phyloP scores from a whole-genome alignment of 148 eudicot species.

The Rhododendron griersonianum region DNA sequence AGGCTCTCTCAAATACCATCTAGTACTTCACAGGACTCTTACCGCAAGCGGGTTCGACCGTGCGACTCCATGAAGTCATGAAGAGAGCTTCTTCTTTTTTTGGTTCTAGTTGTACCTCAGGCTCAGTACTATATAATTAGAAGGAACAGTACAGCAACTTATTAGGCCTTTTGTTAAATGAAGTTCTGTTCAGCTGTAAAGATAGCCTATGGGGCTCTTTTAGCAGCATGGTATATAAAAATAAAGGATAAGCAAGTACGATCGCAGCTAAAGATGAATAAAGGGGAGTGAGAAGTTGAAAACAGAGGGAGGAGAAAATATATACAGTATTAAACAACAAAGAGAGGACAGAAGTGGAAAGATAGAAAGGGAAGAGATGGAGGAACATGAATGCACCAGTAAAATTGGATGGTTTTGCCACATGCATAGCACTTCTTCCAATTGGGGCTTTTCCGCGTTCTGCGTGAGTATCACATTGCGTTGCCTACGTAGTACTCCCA shows the following conservation, averaged over 20 bases:
- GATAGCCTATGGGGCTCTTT: background rate
- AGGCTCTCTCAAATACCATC: background rate
- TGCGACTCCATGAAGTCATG: background rate
- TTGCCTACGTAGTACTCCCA: too few species aligned
- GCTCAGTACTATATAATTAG: background rate
- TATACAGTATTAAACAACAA: background rate
- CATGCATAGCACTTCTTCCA: background rate
- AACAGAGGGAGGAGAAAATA: background rate
- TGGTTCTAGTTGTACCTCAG: too few species aligned
- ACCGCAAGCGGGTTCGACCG: background rate
- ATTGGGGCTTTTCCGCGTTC: background rate
- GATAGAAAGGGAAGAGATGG: background rate
- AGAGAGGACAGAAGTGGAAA: background rate
- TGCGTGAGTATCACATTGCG: too few species aligned
- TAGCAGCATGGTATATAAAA: background rate
- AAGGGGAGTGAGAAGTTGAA: background rate
- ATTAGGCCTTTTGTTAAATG: background rate
- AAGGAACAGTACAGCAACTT: background rate
- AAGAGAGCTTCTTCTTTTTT: too few species aligned
- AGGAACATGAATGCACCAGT: background rate
- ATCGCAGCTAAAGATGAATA: background rate
- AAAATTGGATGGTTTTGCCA: background rate
- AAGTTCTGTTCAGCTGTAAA: background rate
- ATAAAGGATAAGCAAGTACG: slow-evolving; percentile 4
- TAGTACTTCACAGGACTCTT: background rate